Percentiles rank a stretch among this genome's conserved stretches.
Evolutionary conservation across 768 basidiomycete species (phyloP).

Genomic region (Suillus weaverae): DNA sequence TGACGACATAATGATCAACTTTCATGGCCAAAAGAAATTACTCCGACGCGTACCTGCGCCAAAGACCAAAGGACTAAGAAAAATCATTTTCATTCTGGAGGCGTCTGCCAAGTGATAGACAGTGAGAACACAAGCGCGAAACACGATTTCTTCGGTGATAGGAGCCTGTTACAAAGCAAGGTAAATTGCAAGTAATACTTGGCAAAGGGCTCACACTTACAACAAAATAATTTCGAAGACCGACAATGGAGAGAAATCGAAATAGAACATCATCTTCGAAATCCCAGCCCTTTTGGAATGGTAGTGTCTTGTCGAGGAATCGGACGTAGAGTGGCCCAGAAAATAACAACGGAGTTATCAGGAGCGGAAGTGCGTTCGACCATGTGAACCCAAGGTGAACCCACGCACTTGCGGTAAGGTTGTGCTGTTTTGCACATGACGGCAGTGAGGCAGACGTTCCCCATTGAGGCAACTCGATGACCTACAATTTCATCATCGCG

Average conservation of each 20-base stretch:
- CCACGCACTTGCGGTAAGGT: constrained; percentile 17
- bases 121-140: constrained; percentile 80
- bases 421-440: neutral
- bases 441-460: neutral
- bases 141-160: constrained; percentile 90
- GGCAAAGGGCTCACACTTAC: constrained; percentile 30
- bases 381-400: constrained; percentile 42
- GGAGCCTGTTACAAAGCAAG: constrained; percentile 59
- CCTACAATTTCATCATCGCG: neutral
- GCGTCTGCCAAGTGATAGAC: constrained; percentile 68
- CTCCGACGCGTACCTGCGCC: constrained; percentile 65
- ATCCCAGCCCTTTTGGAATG: constrained; percentile 54
- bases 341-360: constrained; percentile 74
- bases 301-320: constrained; percentile 48
- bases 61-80: constrained; percentile 82
- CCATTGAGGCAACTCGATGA: neutral
- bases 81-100: constrained; percentile 61
- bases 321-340: constrained; percentile 71
- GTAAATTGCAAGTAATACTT: neutral
- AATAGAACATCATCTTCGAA: constrained; percentile 40
- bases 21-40: neutral
- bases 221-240: constrained; percentile 67
- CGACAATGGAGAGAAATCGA: constrained; percentile 51
- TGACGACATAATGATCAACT: constrained; percentile 2
- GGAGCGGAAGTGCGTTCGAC: constrained; percentile 44